Evolutionary conservation across 208 protist genomes (phyloP).

Genomic region (Leptomonas pyrrhocoris): DNA sequence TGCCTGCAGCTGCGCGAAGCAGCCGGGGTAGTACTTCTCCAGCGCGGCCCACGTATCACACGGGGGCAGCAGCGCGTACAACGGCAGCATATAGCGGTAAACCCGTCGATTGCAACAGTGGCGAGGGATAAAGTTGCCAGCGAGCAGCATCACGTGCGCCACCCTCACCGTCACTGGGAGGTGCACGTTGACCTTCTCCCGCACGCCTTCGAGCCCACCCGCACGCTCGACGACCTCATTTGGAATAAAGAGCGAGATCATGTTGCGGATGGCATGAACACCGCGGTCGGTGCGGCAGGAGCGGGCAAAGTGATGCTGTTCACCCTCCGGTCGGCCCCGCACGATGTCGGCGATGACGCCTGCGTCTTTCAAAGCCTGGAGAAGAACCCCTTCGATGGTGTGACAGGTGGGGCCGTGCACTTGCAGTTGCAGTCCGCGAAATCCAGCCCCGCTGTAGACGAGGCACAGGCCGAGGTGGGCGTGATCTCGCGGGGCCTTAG

Average conservation of each 20-base stretch:
- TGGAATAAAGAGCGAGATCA: constrained; percentile 72
- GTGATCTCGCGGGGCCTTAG: constrained; percentile 63
- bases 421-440: constrained; percentile 84
- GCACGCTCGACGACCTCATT: constrained; percentile 33
- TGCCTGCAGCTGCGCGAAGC: constrained; percentile 10
- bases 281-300: constrained; percentile 86
- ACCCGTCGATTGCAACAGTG: constrained; percentile 78
- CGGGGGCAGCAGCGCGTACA: constrained; percentile 72
- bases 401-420: constrained; percentile 73
- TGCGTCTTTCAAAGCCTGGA: constrained; percentile 72
- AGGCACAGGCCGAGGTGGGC: constrained; percentile 71
- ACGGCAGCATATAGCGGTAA: constrained; percentile 83
- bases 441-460: constrained; percentile 68
- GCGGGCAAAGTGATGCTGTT: constrained; percentile 64
- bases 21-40: constrained; percentile 38
- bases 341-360: constrained; percentile 51
- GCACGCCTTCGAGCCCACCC: constrained; percentile 36
- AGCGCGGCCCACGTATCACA: constrained; percentile 63
- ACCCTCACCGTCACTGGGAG: constrained; percentile 58
- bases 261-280: constrained; percentile 83
- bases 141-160: constrained; percentile 51
- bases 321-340: constrained; percentile 42
- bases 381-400: constrained; percentile 81
- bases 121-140: constrained; percentile 76
- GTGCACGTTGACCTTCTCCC: constrained; percentile 38